Conservation (phyloP, 2,329 filamentous ascomycete species). For the Ophiocordyceps australis region DNA sequence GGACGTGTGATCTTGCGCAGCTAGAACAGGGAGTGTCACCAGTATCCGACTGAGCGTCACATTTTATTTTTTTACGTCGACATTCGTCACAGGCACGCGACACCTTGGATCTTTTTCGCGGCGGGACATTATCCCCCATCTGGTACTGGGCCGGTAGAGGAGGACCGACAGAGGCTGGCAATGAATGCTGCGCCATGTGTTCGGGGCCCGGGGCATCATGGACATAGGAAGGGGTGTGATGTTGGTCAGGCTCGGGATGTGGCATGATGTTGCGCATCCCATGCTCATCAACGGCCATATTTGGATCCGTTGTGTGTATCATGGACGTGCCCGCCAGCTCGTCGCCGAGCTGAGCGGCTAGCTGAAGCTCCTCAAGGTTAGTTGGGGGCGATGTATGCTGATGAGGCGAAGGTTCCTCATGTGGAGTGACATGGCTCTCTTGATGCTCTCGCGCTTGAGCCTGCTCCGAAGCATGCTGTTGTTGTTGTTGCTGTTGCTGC, state of each 20-base stretch:
- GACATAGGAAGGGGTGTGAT: slow-evolving; percentile 16
- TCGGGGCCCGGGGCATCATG: slow-evolving; percentile 18
- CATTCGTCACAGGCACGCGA: slow-evolving; percentile 83
- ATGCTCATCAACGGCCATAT: slow-evolving; percentile 22
- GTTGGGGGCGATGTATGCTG: slow-evolving; percentile 22
- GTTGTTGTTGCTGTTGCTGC: slow-evolving; percentile 4
- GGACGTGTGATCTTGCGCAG: slow-evolving; percentile 58
- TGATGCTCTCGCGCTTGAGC: slow-evolving; percentile 12
- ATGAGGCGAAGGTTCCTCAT: slow-evolving; percentile 13
- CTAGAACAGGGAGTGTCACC: slow-evolving; percentile 63
- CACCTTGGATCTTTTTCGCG: slow-evolving; percentile 67
- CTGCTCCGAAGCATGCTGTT: slow-evolving; percentile 11
- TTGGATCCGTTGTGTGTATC: slow-evolving; percentile 26
- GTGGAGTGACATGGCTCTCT: too few relatives aligned
- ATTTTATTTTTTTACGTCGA: slow-evolving; percentile 77
- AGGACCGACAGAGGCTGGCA: slow-evolving; percentile 17
- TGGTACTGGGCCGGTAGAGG: slow-evolving; percentile 18
- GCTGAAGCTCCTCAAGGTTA: slow-evolving; percentile 36
- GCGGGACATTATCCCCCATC: slow-evolving; percentile 40
- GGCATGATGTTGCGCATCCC: slow-evolving; percentile 23
- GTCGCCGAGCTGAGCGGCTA: slow-evolving; percentile 38
- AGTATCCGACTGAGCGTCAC: slow-evolving; percentile 61
- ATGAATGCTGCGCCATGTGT: slow-evolving; percentile 15
- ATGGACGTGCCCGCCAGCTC: slow-evolving; percentile 28
- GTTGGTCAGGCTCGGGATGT: slow-evolving; percentile 19